Base-by-base conservation (phyloP, 1,284 basidiomycete species). In the Boletus holoroseus region DNA sequence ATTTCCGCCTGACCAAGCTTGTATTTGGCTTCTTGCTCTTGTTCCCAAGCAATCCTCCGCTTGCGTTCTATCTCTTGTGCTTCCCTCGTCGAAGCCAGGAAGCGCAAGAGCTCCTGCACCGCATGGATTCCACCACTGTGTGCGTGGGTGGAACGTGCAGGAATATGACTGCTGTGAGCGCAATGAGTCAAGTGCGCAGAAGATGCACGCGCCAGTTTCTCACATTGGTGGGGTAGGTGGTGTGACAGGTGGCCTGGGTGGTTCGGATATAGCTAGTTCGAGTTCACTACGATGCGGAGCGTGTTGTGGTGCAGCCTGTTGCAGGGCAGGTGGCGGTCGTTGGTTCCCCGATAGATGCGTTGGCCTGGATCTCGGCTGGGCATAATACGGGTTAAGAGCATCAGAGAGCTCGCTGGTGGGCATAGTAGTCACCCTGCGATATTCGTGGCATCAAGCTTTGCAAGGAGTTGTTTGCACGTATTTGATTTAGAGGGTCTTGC, bases 341-440 rank as follows among this genome's bases (percentile, higher is more conserved):
- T 39, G 62, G 38, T 49, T 63, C 34, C 49, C 55, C 16, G 50
- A 34, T 27, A 49, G 54, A 49, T 57, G 58, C 47, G 57, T 60
- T 53, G 68, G 55, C 55, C 73, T 64, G n/a, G 67, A 57, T 53
- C 74, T 67, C n/a, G 71, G 57, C 50, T 78, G 76, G 46, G 71
- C 74, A 54, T 77, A 73, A 59, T 79, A 72, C 8, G 84, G 85
- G 64, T 88, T 88, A 59, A 88, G 80, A 18, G 85, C 85, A 64
- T 88, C 81, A 3, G 81, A 83, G 49, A 88, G 78, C 67, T 87
- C 84, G 70, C 83, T 88, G 56, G 80, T 77, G 58, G 79, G 63
- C 71, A 72, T 71, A 57, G 66, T 40, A 57, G 67, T 45, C 38
- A 30, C 43, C 36, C 32, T n/a, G 36, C 11, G 7, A 8, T 53